Evolutionary conservation across 495 filamentous ascomycete species (phyloP), one percentile per base, ranked within the genome.

Genomic region (Aeminium ludgeri): DNA sequence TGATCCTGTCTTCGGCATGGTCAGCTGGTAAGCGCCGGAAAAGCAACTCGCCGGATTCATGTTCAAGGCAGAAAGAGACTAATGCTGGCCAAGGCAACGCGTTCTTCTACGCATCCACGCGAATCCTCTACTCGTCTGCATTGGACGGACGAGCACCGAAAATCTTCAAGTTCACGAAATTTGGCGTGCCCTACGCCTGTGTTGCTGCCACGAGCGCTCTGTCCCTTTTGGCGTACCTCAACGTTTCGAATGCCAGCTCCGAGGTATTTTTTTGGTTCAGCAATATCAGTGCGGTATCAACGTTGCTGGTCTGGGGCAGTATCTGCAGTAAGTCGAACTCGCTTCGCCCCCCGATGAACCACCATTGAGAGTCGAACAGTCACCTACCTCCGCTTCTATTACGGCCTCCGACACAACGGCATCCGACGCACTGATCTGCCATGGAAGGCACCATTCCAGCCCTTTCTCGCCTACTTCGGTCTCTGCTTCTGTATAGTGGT

Each of bases 21-120:
- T 80, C 76, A 1, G 69, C 74, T 0, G 80, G 71, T 38, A 87
- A n/a, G n/a, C n/a, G n/a, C n/a, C n/a, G n/a, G n/a, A n/a, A n/a
- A n/a, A n/a, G n/a, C n/a, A n/a, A n/a, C n/a, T n/a, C n/a, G n/a
- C n/a, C n/a, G n/a, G n/a, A n/a, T n/a, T n/a, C n/a, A n/a, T n/a
- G n/a, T n/a, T n/a, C n/a, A n/a, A n/a, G n/a, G n/a, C n/a, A n/a
- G n/a, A n/a, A n/a, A n/a, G n/a, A n/a, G n/a, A n/a, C n/a, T n/a
- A n/a, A n/a, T n/a, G n/a, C n/a, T n/a, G n/a, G n/a, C n/a, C n/a
- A n/a, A n/a, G n/a, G n/a, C n/a, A n/a, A 87, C 52, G 75, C 78
- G 2, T 83, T 80, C 65, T 64, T 85, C 38, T 86, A 82, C 61
- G 81, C 78, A 19, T 78, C 76, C n/a, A 78, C 73, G 0, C 71